Evolutionary conservation across 805 yeast species (phyloP).

Genomic region (Candida namnaoensis): DNA sequence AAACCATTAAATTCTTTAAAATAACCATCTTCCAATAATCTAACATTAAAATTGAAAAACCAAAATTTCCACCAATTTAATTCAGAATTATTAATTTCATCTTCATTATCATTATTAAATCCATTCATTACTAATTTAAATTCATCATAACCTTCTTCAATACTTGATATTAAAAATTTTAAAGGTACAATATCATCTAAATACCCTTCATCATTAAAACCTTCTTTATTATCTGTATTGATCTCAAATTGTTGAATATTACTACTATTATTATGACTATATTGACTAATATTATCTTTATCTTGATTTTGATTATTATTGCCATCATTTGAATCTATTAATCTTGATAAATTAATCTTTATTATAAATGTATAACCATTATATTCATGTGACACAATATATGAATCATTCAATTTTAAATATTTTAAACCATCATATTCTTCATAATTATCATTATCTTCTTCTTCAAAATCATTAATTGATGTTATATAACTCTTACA

Average conservation of each 20-base stretch:
- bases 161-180: conserved; percentile 13
- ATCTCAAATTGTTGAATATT: conserved; percentile 4
- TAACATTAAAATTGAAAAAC: conserved; percentile 20
- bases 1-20: conserved; percentile 20
- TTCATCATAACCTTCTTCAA: conserved; percentile 18
- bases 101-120: not conserved
- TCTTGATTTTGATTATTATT: not conserved
- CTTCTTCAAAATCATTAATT: conserved; percentile 16
- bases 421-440: conserved; percentile 3
- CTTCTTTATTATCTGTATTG: conserved; percentile 3
- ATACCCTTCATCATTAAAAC: conserved; percentile 6
- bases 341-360: conserved; percentile 1
- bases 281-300: too few species aligned
- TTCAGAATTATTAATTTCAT: conserved; percentile 3
- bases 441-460: conserved; percentile 18
- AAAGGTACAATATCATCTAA: conserved; percentile 15
- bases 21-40: conserved; percentile 21
- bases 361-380: too few species aligned
- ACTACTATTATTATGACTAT: too few species aligned
- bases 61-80: conserved; percentile 28
- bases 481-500: conserved; percentile 4
- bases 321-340: not conserved
- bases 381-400: conserved; percentile 2
- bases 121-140: conserved; percentile 10
- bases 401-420: conserved; percentile 14